Base-by-base conservation (phyloP, 257 asterid species). In the Solanum raphanifolium region DNA sequence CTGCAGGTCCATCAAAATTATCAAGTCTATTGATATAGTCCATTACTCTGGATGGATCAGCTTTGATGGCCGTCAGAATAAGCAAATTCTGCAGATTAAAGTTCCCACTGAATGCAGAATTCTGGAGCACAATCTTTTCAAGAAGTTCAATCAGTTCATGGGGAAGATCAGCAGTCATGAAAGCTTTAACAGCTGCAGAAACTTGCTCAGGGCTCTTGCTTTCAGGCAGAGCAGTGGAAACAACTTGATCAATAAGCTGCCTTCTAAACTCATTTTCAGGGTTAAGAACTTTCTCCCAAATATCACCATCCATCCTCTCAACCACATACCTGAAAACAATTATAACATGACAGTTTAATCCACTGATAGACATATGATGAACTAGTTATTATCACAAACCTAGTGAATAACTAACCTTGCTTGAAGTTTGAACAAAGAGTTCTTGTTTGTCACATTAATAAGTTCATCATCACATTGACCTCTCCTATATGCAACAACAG, bases 151-250 rank as follows among this genome's bases (percentile, higher is more conserved):
- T 97, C 74, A 97, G 92, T 88, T 97, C 99, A 87, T 97, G 99
- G 35, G 99, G 99, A 83, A 97, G 99, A 90, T 97, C 99, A 83
- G 99, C 99, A 32, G 99, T 95, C 99, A 97, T 97, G 91, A 97
- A 97, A 5, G 99, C 99, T 89, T 97, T 97, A 82, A 97, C 99
- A 89, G 99, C 99, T 20, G 99, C 99, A 88, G 99, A 97, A 87
- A 97, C 99, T 93, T 97, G 99, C 90, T 97, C 99, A 7, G 99
- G 99, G 89, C 99, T 96, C 94, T 97, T 96, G 97, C 99, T 97
- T 91, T 97, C 99, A 27, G 99, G 99, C 91, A 97, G 90, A 83
- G 99, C 99, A 94, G 99, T 97, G 84, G 99, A 97, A 65, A 97
- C 99, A 90, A 97, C 99, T 94, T 97, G 99, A 91, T 97, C 99